Conservation (phyloP, 164 flowering plant genomes). For the Umbilicus rupestris region DNA sequence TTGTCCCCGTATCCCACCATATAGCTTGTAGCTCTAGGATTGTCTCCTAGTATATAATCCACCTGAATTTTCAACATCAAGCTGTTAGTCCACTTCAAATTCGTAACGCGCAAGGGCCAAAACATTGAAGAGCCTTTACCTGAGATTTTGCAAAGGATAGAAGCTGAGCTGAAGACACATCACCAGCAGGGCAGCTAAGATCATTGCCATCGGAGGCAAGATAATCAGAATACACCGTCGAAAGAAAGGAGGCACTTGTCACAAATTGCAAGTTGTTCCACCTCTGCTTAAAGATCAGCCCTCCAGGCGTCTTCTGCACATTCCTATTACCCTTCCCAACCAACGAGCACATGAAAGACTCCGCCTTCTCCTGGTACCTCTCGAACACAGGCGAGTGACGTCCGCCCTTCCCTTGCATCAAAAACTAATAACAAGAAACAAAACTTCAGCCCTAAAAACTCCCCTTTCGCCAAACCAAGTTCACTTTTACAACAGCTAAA, state of each 20-base stretch:
- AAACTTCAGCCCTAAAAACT: neutral
- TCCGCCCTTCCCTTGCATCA: constrained; percentile 77
- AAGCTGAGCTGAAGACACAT: constrained; percentile 47
- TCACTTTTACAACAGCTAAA: neutral
- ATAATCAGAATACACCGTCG: constrained; percentile 79
- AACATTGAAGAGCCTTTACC: constrained; percentile 21
- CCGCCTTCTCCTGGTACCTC: constrained; percentile 66
- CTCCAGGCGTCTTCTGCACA: constrained; percentile 81
- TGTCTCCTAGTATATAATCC: constrained; percentile 94
- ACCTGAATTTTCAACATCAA: constrained; percentile 29
- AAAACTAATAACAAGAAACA: constrained; percentile 32
- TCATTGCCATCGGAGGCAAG: constrained; percentile 44
- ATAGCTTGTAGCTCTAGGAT: constrained; percentile 92
- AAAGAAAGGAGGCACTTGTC: constrained; percentile 69
- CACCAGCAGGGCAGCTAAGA: constrained; percentile 45
- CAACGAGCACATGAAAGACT: constrained; percentile 76
- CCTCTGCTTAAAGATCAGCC: constrained; percentile 71
- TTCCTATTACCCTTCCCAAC: constrained; percentile 63
- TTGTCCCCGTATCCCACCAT: constrained; percentile 95
- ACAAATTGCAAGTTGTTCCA: constrained; percentile 98
- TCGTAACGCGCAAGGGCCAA: neutral
- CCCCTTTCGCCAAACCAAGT: neutral
- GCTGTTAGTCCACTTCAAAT: neutral
- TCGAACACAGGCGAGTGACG: constrained; percentile 38
- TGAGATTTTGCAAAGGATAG: constrained; percentile 70